Conservation (phyloP, 75 land plant species). For the Sequoiadendron giganteum region DNA sequence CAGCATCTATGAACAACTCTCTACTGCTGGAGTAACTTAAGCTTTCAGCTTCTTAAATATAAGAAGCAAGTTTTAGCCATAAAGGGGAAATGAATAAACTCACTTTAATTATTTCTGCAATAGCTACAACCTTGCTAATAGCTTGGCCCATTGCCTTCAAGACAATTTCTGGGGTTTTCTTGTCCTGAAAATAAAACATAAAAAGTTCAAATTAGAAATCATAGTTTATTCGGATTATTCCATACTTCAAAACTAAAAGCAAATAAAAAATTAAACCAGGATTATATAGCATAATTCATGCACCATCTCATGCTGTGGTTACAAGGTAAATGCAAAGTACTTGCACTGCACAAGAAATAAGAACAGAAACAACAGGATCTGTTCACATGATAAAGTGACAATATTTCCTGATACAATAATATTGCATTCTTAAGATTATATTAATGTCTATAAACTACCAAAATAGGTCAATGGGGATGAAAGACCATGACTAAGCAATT, state of each 20-base stretch:
- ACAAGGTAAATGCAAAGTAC: neutral
- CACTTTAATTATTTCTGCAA: slow-evolving; percentile 91
- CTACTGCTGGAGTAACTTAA: neutral
- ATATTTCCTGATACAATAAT: too few species aligned
- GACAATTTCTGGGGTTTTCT: slow-evolving; percentile 69
- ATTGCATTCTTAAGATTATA: neutral
- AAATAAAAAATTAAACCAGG: neutral
- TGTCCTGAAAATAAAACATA: slow-evolving; percentile 49
- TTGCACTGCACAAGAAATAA: neutral
- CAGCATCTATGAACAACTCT: neutral
- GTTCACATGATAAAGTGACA: neutral
- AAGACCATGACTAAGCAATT: neutral
- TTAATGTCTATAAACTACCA: neutral
- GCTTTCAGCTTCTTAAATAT: neutral
- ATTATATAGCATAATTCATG: neutral
- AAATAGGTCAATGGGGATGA: neutral
- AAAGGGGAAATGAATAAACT: neutral
- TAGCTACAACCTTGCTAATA: slow-evolving; percentile 85
- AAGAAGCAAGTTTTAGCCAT: neutral
- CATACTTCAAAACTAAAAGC: too few species aligned
- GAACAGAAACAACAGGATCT: neutral
- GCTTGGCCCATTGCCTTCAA: slow-evolving; percentile 99
- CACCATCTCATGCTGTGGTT: neutral
- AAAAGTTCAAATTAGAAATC: neutral
- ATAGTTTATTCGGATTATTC: neutral